These are phyloP conservation scores for Tulasnella sp. DNA, from an alignment of 768 basidiomycete species.

Conservation along the genomic window DNA sequence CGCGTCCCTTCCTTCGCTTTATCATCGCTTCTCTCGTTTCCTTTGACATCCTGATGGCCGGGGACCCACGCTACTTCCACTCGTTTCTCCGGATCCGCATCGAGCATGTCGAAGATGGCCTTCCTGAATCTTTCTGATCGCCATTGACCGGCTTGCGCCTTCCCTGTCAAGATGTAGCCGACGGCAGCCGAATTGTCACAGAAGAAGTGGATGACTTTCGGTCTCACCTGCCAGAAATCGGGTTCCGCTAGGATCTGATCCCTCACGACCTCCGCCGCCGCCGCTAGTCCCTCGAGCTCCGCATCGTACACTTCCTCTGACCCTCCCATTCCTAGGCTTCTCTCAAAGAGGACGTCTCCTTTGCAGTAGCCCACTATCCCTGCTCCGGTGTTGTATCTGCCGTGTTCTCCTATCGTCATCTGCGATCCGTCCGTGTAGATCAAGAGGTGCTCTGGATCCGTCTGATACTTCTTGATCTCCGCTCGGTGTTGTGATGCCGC, in stretches of 20 bases:
- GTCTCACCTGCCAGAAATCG: not conserved
- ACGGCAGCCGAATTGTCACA: not conserved
- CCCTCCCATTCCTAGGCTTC: not conserved
- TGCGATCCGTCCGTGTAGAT: not conserved
- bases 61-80: constrained; percentile 1
- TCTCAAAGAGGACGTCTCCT: not conserved
- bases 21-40: too few relatives aligned
- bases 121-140: not conserved
- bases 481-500: not conserved
- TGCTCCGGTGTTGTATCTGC: not conserved
- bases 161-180: not conserved
- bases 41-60: constrained; percentile 24
- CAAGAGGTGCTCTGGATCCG: not conserved
- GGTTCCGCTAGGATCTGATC: not conserved
- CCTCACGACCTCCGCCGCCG: not conserved
- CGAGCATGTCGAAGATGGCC: not conserved
- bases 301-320: not conserved
- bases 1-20: too few relatives aligned
- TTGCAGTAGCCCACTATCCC: too few relatives aligned
- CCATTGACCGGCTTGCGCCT: not conserved
- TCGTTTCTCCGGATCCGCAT: not conserved
- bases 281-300: not conserved
- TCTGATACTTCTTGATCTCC: not conserved
- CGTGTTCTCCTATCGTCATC: not conserved
- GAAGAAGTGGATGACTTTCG: not conserved